Conservation (phyloP, 176 grass and related monocot genomes). For the Typha latifolia region DNA sequence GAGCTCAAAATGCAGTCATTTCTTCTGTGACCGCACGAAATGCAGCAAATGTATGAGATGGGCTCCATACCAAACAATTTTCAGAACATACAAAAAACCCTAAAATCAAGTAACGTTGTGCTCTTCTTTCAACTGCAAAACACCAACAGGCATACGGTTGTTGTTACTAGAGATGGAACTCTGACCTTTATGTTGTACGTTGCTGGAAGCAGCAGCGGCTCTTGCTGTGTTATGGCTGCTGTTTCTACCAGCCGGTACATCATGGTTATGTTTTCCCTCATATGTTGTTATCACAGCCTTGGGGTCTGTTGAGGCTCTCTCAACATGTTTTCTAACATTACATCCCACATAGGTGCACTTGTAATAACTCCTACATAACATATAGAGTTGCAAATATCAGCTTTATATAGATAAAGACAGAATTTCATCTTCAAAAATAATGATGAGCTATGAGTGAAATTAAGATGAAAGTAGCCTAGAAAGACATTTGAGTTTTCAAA, state of each 20-base stretch:
- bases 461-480: no score
- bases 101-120: slow-evolving; percentile 44
- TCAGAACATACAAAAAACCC: background rate
- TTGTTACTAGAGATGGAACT: slow-evolving; percentile 21
- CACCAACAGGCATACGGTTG: slow-evolving; percentile 23
- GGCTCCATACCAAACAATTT: no score
- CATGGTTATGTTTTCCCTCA: background rate
- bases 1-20: no score
- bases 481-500: no score
- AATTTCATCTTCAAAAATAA: no score
- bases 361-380: background rate
- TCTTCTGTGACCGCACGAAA: no score
- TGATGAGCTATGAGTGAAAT: no score
- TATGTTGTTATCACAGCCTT: background rate
- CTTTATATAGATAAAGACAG: no score
- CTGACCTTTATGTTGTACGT: slow-evolving; percentile 17
- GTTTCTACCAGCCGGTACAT: background rate
- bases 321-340: background rate
- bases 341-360: background rate
- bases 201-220: slow-evolving; percentile 22
- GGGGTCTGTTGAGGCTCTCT: background rate
- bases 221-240: background rate
- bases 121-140: slow-evolving; percentile 66
- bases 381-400: no score
- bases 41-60: no score